These are phyloP conservation scores for Skeletonema grethae DNA, from an alignment of 108 stramenopile genomes.

Conservation along the genomic window DNA sequence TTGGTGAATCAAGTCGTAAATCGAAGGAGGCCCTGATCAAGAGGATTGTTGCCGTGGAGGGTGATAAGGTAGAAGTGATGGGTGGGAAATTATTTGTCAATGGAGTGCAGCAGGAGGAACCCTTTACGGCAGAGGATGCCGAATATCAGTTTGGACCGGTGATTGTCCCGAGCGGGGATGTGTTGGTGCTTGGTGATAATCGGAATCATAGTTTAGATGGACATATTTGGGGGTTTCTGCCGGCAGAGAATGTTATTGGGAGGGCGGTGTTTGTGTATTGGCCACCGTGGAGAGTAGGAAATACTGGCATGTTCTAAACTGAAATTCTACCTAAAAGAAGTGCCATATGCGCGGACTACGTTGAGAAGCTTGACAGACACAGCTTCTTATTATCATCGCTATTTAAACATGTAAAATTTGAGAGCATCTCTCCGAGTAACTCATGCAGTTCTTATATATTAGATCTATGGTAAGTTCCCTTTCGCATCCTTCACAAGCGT, in stretches of 20 bases:
- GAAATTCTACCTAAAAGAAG: neutral
- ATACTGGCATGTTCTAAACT: constrained; percentile 65
- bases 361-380: neutral
- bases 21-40: constrained; percentile 93
- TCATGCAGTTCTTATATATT: no score
- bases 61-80: constrained; percentile 88
- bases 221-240: constrained; percentile 87
- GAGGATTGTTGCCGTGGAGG: constrained; percentile 93
- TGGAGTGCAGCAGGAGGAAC: constrained; percentile 86
- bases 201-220: constrained; percentile 90
- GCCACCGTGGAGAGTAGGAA: constrained; percentile 91
- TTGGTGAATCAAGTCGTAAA: constrained; percentile 59
- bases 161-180: constrained; percentile 69
- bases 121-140: constrained; percentile 88
- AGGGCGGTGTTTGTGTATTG: constrained; percentile 89
- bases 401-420: constrained; percentile 1
- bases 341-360: neutral
- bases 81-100: constrained; percentile 91
- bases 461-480: neutral
- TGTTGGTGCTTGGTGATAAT: constrained; percentile 91
- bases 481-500: constrained; percentile 18
- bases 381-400: constrained; percentile 11
- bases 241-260: constrained; percentile 58
- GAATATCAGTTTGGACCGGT: constrained; percentile 88
- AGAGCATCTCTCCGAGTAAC: neutral